A percentile compares a stretch with the other conserved stretches of the same genome.
phyloP scores from a whole-genome alignment of 1,284 basidiomycete species.

The Thecaphora frezii region DNA sequence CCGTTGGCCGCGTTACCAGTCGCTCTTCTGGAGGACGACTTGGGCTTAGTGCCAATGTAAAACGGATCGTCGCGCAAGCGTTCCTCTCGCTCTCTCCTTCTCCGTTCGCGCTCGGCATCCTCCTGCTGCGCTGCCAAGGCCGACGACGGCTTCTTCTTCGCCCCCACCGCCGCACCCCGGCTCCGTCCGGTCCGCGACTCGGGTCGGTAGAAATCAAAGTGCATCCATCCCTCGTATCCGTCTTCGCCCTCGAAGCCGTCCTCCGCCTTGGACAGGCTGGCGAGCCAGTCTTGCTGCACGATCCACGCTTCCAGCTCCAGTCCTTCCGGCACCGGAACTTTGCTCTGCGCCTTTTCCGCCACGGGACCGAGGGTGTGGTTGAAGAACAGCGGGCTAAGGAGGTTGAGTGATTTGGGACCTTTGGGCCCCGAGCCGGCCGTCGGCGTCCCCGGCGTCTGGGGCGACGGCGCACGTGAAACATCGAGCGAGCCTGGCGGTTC shows the following conservation, averaged over 20 bases:
- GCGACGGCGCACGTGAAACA: neutral
- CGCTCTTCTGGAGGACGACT: neutral
- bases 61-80: constrained; percentile 28
- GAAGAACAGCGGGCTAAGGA: constrained; percentile 80
- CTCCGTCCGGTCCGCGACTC: constrained; percentile 17
- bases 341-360: constrained; percentile 75
- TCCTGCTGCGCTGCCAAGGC: neutral
- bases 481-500: too few species aligned
- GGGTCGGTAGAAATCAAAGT: constrained; percentile 59
- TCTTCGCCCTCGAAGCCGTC: neutral
- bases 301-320: constrained; percentile 84
- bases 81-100: constrained; percentile 4
- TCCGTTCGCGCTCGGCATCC: constrained; percentile 1
- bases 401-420: constrained; percentile 78
- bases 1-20: neutral
- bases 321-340: constrained; percentile 76
- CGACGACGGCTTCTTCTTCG: constrained; percentile 3
- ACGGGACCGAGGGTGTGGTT: constrained; percentile 83
- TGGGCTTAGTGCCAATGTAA: constrained; percentile 18
- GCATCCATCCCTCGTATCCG: neutral
- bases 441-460: neutral
- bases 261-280: constrained; percentile 4
- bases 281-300: constrained; percentile 62
- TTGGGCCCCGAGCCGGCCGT: neutral
- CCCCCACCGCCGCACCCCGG: neutral